These are phyloP conservation scores for Colletotrichum limetticola DNA, from an alignment of 2,329 filamentous ascomycete genomes.

Conservation along the genomic window DNA sequence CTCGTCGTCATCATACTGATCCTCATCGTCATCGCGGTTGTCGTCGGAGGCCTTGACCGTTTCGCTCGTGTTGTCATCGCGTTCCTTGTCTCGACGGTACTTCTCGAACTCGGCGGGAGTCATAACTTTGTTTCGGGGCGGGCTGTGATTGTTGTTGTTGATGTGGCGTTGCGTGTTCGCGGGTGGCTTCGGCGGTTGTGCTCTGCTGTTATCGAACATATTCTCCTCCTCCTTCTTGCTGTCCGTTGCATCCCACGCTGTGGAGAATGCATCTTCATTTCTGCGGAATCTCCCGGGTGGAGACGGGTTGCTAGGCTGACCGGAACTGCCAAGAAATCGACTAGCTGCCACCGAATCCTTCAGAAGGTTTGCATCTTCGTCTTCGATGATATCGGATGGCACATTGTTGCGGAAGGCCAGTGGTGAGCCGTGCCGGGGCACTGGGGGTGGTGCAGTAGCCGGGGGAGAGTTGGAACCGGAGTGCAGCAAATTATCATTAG, in stretches of 20 bases:
- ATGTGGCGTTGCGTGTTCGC: constrained; percentile 10
- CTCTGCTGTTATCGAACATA: constrained; percentile 62
- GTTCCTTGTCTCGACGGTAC: constrained; percentile 79
- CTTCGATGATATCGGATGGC: constrained; percentile 54
- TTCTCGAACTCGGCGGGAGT: constrained; percentile 88
- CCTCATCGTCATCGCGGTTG: constrained; percentile 72
- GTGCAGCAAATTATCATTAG: constrained; percentile 59
- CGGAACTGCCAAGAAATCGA: constrained; percentile 50
- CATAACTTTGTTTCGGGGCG: constrained; percentile 81
- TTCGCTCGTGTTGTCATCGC: constrained; percentile 59
- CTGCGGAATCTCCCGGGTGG: constrained; percentile 47
- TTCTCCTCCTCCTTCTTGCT: constrained; percentile 58
- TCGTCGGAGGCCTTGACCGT: constrained; percentile 55
- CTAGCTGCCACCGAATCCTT: constrained; percentile 63
- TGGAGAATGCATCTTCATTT: constrained; percentile 52
- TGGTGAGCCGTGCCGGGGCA: constrained; percentile 51
- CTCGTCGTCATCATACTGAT: constrained; percentile 78
- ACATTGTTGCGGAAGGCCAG: constrained; percentile 44
- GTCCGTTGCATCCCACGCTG: constrained; percentile 39
- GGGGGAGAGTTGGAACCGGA: constrained; percentile 44
- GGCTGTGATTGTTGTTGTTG: constrained; percentile 48
- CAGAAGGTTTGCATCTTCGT: constrained; percentile 64
- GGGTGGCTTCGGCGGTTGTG: constrained; percentile 39
- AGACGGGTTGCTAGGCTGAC: constrained; percentile 27
- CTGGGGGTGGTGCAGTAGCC: constrained; percentile 49